These are phyloP conservation scores for Schoenoplectus triqueter DNA, from an alignment of 202 grass and related monocot genomes.

Conservation along the genomic window DNA sequence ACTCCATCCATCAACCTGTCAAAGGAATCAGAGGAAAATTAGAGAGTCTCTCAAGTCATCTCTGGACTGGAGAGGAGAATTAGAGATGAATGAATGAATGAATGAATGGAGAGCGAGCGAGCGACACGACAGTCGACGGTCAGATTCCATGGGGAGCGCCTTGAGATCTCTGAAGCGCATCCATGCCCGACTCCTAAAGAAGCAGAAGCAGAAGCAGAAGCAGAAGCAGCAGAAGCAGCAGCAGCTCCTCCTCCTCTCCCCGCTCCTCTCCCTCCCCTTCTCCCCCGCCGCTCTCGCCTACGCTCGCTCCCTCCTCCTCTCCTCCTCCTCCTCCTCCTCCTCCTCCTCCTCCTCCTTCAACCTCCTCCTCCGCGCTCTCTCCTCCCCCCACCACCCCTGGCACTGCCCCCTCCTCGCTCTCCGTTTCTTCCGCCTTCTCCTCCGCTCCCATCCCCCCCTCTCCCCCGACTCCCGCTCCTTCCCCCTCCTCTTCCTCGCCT, in stretches of 20 bases:
- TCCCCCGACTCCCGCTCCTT: conserved; percentile 37
- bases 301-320: conserved; percentile 43
- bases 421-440: conserved; percentile 64
- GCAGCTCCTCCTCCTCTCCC: not conserved
- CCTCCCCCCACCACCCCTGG: not conserved
- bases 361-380: conserved; percentile 59
- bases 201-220: too few relatives aligned
- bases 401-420: conserved; percentile 41
- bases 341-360: conserved; percentile 40
- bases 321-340: conserved; percentile 27
- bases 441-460: conserved; percentile 32
- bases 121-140: too few relatives aligned
- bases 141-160: too few relatives aligned
- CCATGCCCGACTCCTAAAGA: not conserved
- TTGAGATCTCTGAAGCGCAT: not conserved
- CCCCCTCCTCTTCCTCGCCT: conserved; percentile 46
- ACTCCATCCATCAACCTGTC: too few relatives aligned
- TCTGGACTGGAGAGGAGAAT: too few relatives aligned
- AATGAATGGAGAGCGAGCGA: too few relatives aligned
- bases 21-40: too few relatives aligned
- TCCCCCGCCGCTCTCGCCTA: conserved; percentile 50
- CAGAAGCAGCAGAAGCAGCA: too few relatives aligned
- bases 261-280: conserved; percentile 29
- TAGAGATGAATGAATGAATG: too few relatives aligned
- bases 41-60: too few relatives aligned